A percentile compares a stretch with the other conserved stretches of the same genome.
phyloP scores from a whole-genome alignment of 495 filamentous ascomycete species.

The Penicillium paradoxum region DNA sequence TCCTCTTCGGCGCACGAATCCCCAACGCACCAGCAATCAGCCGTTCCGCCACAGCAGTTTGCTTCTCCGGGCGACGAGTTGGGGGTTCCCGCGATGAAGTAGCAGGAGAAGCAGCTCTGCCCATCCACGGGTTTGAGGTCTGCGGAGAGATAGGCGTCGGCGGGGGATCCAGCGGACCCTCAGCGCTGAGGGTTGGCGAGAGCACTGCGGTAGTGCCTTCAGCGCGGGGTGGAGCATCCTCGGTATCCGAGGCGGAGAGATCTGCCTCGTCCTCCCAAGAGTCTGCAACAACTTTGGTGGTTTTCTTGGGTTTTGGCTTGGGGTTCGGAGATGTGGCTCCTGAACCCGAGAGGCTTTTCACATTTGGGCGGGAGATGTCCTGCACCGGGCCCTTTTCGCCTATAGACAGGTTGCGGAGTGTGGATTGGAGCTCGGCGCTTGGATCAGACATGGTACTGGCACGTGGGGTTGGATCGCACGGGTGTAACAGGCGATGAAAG shows the following conservation, averaged over 20 bases:
- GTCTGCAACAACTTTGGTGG: slow-evolving; percentile 53
- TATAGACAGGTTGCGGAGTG: slow-evolving; percentile 43
- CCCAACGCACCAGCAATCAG: slow-evolving; percentile 90
- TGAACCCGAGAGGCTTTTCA: slow-evolving; percentile 9
- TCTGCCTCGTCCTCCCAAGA: slow-evolving; percentile 80
- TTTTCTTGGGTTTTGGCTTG: slow-evolving; percentile 38
- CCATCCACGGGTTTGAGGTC: slow-evolving; percentile 27
- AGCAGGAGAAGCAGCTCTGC: slow-evolving; percentile 11
- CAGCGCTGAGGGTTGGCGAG: slow-evolving; percentile 32
- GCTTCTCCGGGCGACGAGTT: slow-evolving; percentile 71
- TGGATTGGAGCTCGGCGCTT: slow-evolving; percentile 38
- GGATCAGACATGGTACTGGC: slow-evolving; percentile 23
- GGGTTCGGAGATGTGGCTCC: slow-evolving; percentile 8
- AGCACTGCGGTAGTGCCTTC: slow-evolving; percentile 14
- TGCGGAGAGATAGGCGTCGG: slow-evolving; percentile 57
- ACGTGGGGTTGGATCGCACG: not conserved
- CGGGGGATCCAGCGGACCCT: slow-evolving; percentile 49
- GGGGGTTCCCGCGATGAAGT: slow-evolving; percentile 17
- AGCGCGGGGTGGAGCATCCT: slow-evolving; percentile 21
- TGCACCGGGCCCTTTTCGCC: slow-evolving; percentile 31
- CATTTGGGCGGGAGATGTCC: slow-evolving; percentile 29
- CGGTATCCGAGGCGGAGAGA: slow-evolving; percentile 33
- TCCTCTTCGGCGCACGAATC: slow-evolving; percentile 71
- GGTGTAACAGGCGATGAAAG: not conserved
- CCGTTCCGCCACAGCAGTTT: slow-evolving; percentile 81